Evolutionary conservation across 306 rosid species (phyloP).

Genomic region (Cucurbita ficifolia): DNA sequence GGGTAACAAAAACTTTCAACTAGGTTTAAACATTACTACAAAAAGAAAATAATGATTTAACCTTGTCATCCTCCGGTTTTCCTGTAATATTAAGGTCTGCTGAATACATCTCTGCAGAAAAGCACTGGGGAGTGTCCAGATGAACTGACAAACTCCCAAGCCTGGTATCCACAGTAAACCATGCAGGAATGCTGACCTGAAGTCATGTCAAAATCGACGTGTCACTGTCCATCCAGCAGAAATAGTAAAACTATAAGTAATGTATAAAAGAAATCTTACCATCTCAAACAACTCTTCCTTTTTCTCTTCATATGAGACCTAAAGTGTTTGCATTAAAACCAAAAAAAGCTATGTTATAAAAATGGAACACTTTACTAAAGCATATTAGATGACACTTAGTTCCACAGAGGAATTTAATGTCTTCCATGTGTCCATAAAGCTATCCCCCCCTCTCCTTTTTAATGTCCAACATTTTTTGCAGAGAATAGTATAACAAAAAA

Average conservation of each 20-base stretch:
- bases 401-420: neutral
- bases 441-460: neutral
- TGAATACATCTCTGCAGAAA: slow-evolving; percentile 96
- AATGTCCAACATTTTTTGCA: slow-evolving; percentile 1
- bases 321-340: slow-evolving; percentile 20
- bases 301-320: slow-evolving; percentile 88
- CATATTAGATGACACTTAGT: neutral
- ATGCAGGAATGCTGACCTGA: slow-evolving; percentile 94
- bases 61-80: slow-evolving; percentile 99
- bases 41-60: slow-evolving; percentile 13
- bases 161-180: slow-evolving; percentile 96
- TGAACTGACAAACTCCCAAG: slow-evolving; percentile 95
- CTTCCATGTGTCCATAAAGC: neutral
- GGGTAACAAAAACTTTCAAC: neutral
- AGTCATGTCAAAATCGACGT: slow-evolving; percentile 16
- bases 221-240: slow-evolving; percentile 9
- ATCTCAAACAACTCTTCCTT: slow-evolving; percentile 89
- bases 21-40: neutral
- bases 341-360: neutral
- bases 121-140: slow-evolving; percentile 91
- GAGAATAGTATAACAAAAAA: slow-evolving; percentile 8
- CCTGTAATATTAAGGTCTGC: slow-evolving; percentile 77
- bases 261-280: slow-evolving; percentile 29
- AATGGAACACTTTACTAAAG: neutral
- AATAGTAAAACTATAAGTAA: slow-evolving; percentile 1